Evolutionary conservation across 805 yeast genomes (phyloP).

Genomic region (Candida caryicola): DNA sequence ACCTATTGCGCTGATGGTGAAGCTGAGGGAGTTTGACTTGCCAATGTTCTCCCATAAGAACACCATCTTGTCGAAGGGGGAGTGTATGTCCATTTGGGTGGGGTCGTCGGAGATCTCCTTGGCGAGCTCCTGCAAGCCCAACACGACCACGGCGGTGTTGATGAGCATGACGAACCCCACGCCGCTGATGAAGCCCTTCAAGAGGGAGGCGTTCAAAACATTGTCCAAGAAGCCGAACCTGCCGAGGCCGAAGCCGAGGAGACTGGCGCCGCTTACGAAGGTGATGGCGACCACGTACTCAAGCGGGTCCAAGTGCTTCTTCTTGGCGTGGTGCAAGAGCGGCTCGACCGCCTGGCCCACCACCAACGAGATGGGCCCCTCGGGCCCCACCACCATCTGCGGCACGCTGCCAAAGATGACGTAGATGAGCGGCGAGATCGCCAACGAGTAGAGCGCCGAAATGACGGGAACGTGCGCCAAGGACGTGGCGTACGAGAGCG

Average conservation of each 20-base stretch:
- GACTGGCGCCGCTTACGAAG: constrained; percentile 68
- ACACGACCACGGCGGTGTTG: constrained; percentile 67
- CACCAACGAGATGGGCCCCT: constrained; percentile 43
- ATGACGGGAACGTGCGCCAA: constrained; percentile 43
- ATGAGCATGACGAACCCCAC: constrained; percentile 45
- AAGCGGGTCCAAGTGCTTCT: constrained; percentile 31
- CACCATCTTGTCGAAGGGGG: constrained; percentile 66
- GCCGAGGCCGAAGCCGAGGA: constrained; percentile 62
- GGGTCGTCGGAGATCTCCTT: constrained; percentile 36
- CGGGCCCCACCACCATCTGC: constrained; percentile 47
- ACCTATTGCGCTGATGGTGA: constrained; percentile 54
- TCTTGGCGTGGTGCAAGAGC: constrained; percentile 32
- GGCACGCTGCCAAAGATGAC: constrained; percentile 44
- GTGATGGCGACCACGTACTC: constrained; percentile 68
- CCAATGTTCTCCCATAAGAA: constrained; percentile 52
- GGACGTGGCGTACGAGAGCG: constrained; percentile 44
- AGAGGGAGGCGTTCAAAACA: constrained; percentile 37
- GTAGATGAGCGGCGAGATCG: constrained; percentile 39
- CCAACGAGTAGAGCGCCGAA: constrained; percentile 39
- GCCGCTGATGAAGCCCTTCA: constrained; percentile 44
- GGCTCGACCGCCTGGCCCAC: constrained; percentile 49
- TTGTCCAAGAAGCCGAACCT: constrained; percentile 37
- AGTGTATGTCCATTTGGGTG: constrained; percentile 37
- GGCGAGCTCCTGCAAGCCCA: constrained; percentile 57
- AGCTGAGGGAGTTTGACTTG: constrained; percentile 56